Conservation (phyloP, 2,329 filamentous ascomycete species). For the Gnomoniopsis sp. region DNA sequence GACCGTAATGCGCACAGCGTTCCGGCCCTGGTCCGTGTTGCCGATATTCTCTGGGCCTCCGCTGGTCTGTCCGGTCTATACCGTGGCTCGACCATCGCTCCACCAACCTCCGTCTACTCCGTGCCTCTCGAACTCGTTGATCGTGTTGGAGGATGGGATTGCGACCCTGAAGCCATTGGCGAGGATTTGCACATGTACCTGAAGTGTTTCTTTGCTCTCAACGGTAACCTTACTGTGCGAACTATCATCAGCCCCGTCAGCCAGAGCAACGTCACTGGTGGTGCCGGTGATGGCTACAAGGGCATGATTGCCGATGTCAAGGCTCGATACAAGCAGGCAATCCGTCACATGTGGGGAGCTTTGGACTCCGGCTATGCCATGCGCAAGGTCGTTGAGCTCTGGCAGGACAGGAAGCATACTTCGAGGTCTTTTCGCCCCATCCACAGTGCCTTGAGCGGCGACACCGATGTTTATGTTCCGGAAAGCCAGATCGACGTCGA, state of each 20-base stretch:
- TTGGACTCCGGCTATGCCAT: constrained; percentile 66
- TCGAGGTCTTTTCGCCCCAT: constrained; percentile 53
- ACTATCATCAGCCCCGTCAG: constrained; percentile 67
- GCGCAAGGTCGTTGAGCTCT: constrained; percentile 54
- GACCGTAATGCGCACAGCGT: constrained; percentile 70
- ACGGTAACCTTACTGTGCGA: constrained; percentile 62
- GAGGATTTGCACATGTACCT: constrained; percentile 77
- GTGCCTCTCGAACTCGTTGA: constrained; percentile 64
- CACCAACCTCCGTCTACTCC: constrained; percentile 73
- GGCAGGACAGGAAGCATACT: constrained; percentile 55
- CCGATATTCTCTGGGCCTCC: constrained; percentile 69
- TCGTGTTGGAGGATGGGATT: constrained; percentile 70
- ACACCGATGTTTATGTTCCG: constrained; percentile 44
- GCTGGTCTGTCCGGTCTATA: constrained; percentile 69
- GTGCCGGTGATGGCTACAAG: constrained; percentile 48
- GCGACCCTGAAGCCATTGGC: constrained; percentile 67
- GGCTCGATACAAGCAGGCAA: constrained; percentile 68
- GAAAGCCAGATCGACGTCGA: constrained; percentile 40
- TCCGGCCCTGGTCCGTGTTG: constrained; percentile 65
- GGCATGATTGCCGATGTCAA: constrained; percentile 56
- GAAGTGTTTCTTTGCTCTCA: constrained; percentile 73
- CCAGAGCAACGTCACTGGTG: constrained; percentile 67
- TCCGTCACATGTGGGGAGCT: constrained; percentile 74
- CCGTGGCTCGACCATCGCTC: constrained; percentile 59
- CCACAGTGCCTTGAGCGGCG: constrained; percentile 46